Evolutionary conservation across 2,329 filamentous ascomycete genomes (phyloP).

Genomic region (Pseudogymnoascus sp.): DNA sequence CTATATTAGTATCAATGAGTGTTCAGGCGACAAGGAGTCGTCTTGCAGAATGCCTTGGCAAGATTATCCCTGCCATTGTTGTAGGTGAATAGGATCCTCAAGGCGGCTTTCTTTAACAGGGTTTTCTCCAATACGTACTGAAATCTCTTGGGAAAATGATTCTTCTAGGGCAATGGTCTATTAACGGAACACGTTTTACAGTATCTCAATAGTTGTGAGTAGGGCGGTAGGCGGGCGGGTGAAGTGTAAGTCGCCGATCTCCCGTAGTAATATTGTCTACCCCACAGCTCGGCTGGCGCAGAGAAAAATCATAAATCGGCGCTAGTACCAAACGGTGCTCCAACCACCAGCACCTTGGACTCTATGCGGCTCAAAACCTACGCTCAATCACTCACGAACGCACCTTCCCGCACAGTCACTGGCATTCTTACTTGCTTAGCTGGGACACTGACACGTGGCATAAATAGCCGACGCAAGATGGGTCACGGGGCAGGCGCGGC

Average conservation of each 20-base stretch:
- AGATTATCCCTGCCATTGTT: neutral
- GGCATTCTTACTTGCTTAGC: neutral
- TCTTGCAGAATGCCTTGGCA: neutral
- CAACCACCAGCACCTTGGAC: neutral
- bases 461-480: slow-evolving; percentile 2
- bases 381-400: slow-evolving; percentile 3
- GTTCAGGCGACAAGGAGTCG: neutral
- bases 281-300: neutral
- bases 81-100: neutral
- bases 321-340: slow-evolving; percentile 6
- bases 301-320: slow-evolving; percentile 9
- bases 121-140: neutral
- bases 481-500: neutral
- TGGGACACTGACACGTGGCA: neutral
- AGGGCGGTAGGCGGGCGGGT: too few relatives aligned
- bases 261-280: neutral
- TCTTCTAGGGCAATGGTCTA: neutral
- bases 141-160: neutral
- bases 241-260: neutral
- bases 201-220: neutral
- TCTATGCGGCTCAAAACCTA: neutral
- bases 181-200: neutral
- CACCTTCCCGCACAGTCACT: slow-evolving; percentile 3
- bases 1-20: neutral
- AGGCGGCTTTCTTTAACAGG: too few relatives aligned